phyloP scores from a whole-genome alignment of 495 filamentous ascomycete species.

The Neurospora sublineolata region DNA sequence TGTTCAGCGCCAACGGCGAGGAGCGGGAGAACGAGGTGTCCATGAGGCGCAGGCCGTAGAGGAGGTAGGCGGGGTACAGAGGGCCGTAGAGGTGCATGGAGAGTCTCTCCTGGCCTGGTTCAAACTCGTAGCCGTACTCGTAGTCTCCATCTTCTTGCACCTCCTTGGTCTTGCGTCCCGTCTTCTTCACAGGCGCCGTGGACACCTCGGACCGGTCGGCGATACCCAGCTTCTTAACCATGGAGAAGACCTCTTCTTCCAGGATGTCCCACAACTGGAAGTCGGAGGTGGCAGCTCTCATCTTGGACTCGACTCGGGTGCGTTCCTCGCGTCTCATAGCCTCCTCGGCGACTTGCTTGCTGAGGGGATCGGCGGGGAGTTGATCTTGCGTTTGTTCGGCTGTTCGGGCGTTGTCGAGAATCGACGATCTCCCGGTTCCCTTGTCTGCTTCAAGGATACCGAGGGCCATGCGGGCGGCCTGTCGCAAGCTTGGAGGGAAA shows the following conservation, averaged over 20 bases:
- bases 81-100: constrained; percentile 46
- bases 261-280: constrained; percentile 61
- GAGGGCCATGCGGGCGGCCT: constrained; percentile 27
- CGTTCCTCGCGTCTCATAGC: constrained; percentile 27
- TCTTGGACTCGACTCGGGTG: constrained; percentile 33
- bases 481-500: constrained; percentile 29
- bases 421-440: background rate
- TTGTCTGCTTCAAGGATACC: constrained; percentile 16
- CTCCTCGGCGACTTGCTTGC: constrained; percentile 20
- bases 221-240: constrained; percentile 37
- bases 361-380: constrained; percentile 3
- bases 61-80: constrained; percentile 55
- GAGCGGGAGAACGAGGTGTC: constrained; percentile 44
- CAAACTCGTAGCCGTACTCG: background rate
- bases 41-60: constrained; percentile 52
- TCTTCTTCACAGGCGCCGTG: background rate
- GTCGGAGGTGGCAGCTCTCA: constrained; percentile 46
- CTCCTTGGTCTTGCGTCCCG: background rate
- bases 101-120: constrained; percentile 16
- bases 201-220: background rate
- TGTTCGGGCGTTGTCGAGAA: background rate
- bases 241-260: constrained; percentile 54
- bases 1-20: constrained; percentile 47
- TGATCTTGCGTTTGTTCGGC: background rate
- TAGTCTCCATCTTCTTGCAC: constrained; percentile 3